A percentile compares a stretch with the other conserved stretches of the same genome.
These are phyloP conservation scores for Ustilaginoidea virens DNA, from an alignment of 2,329 filamentous ascomycete species.

Conservation along the genomic window DNA sequence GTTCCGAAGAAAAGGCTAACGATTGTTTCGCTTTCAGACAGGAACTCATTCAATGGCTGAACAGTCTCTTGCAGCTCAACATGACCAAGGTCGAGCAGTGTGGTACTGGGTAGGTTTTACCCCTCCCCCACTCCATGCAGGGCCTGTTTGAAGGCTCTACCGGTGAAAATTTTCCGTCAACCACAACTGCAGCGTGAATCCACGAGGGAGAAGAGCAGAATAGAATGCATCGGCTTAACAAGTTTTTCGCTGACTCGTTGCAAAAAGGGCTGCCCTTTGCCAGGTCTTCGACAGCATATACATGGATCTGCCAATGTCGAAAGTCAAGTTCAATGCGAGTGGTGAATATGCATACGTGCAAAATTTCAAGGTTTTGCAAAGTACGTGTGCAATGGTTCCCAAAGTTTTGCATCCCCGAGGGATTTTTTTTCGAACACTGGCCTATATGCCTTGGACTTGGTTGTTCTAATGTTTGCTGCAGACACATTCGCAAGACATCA, in stretches of 20 bases:
- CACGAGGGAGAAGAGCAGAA: no score
- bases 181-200: no score
- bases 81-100: conserved; percentile 98
- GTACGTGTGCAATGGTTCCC: no score
- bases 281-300: conserved; percentile 99
- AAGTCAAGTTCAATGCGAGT: conserved; percentile 97
- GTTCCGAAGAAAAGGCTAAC: neutral
- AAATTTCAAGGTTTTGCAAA: conserved; percentile 96
- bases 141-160: no score
- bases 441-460: neutral
- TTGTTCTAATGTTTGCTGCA: conserved; percentile 17
- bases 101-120: conserved; percentile 63
- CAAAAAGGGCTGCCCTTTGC: conserved; percentile 71
- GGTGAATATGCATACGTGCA: conserved; percentile 94
- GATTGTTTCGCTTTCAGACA: no score
- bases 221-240: no score
- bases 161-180: no score
- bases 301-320: conserved; percentile 83
- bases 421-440: neutral
- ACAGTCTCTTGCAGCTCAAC: conserved; percentile 95
- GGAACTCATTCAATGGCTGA: conserved; percentile 91
- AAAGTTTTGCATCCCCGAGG: no score
- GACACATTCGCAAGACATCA: conserved; percentile 74
- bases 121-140: conserved; percentile 9
- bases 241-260: neutral